phyloP scores from a whole-genome alignment of 208 protist species.

The Histomonas meleagridis region DNA sequence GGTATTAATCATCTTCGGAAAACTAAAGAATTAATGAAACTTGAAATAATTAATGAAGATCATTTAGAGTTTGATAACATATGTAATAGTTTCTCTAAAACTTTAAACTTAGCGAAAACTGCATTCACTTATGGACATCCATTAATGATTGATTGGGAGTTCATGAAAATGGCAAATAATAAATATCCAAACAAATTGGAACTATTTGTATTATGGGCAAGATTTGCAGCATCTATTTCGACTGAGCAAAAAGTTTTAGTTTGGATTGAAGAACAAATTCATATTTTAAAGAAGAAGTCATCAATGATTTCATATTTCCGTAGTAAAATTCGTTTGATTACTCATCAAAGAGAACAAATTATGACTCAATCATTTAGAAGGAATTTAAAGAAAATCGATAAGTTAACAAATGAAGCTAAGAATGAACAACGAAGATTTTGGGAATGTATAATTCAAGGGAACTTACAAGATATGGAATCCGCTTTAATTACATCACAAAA shows the following conservation, averaged over 20 bases:
- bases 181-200: neutral
- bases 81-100: too few relatives aligned
- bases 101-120: neutral
- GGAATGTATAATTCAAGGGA: constrained; percentile 36
- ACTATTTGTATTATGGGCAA: neutral
- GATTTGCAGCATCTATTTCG: neutral
- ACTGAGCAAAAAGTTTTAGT: neutral
- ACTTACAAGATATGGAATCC: neutral
- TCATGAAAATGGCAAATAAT: neutral
- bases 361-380: neutral
- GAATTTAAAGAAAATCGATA: neutral
- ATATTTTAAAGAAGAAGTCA: neutral
- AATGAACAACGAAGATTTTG: neutral
- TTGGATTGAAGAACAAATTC: neutral
- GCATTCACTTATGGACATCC: neutral
- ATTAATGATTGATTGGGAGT: neutral
- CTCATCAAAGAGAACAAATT: neutral
- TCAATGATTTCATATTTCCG: neutral
- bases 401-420: neutral
- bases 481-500: neutral
- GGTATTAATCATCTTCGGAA: too few relatives aligned
- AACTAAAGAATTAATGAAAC: neutral
- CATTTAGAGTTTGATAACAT: neutral
- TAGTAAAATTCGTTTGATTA: neutral
- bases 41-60: neutral